These are phyloP conservation scores for Tricholoma matsutake DNA, from an alignment of 768 basidiomycete genomes.

Conservation along the genomic window DNA sequence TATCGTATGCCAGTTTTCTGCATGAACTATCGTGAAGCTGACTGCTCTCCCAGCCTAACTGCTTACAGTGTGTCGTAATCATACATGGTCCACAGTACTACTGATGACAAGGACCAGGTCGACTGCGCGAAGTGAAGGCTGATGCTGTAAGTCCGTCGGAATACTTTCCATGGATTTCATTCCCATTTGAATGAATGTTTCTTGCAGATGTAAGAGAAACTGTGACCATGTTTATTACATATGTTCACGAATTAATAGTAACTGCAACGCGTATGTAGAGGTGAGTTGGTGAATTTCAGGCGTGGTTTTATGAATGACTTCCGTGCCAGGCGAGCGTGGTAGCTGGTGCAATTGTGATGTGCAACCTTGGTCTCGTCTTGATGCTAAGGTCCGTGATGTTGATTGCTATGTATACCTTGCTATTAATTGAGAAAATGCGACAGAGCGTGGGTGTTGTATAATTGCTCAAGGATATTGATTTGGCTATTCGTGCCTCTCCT, in stretches of 20 bases:
- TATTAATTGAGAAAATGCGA: neutral
- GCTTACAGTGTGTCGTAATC: neutral
- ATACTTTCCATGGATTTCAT: neutral
- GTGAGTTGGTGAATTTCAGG: neutral
- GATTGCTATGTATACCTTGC: neutral
- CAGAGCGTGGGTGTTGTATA: slow-evolving; percentile 4
- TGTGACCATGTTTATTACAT: too few relatives aligned
- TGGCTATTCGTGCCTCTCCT: neutral
- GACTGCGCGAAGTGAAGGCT: neutral
- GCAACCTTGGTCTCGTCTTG: neutral
- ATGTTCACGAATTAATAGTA: neutral
- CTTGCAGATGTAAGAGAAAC: neutral
- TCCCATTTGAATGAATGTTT: neutral
- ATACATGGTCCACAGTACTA: neutral
- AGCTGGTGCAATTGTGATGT: neutral
- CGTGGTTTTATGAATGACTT: neutral
- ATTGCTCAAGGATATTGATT: neutral
- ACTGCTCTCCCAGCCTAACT: neutral
- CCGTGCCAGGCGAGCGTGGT: neutral
- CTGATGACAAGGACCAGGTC: neutral
- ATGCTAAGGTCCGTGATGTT: neutral
- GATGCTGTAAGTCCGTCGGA: neutral
- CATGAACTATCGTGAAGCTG: neutral
- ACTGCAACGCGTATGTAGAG: neutral
- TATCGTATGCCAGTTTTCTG: neutral